Conservation (phyloP, 306 rosid genomes). For the Benincasa hispida region DNA sequence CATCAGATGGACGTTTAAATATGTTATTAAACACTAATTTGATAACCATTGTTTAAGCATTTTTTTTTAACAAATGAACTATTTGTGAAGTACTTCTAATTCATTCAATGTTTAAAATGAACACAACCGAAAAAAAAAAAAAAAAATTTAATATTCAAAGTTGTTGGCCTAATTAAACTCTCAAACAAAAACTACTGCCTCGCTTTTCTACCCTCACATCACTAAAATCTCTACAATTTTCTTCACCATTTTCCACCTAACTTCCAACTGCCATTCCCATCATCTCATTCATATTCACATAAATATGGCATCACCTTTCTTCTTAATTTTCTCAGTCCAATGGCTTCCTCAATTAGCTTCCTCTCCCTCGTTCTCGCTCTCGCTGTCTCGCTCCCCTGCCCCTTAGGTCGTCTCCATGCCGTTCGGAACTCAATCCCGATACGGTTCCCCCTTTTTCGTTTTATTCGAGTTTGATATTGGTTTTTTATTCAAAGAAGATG, state of each 20-base stretch:
- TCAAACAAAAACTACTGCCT: not conserved
- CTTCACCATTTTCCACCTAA: constrained; percentile 16
- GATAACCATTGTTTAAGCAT: no score
- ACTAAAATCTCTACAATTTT: not conserved
- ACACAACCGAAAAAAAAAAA: no score
- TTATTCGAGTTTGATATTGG: not conserved
- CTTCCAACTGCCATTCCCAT: not conserved
- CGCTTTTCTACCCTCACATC: not conserved
- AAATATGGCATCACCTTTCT: not conserved
- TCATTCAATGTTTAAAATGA: no score
- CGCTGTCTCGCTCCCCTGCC: constrained; percentile 12
- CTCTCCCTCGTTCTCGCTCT: not conserved
- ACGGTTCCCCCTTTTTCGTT: not conserved
- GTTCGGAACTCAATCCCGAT: not conserved
- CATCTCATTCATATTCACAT: not conserved
- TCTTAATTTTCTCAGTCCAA: not conserved
- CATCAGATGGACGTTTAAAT: no score
- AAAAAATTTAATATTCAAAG: not conserved
- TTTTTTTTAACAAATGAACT: no score
- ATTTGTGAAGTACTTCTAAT: no score
- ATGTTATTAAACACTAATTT: no score
- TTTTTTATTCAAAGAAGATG: not conserved
- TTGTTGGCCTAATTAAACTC: constrained; percentile 2
- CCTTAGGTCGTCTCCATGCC: constrained; percentile 22
- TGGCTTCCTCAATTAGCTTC: constrained; percentile 16